A percentile compares a stretch with the other conserved stretches of the same genome.
phyloP scores from a whole-genome alignment of 345 rosid genomes.

The Populus ilicifolia region DNA sequence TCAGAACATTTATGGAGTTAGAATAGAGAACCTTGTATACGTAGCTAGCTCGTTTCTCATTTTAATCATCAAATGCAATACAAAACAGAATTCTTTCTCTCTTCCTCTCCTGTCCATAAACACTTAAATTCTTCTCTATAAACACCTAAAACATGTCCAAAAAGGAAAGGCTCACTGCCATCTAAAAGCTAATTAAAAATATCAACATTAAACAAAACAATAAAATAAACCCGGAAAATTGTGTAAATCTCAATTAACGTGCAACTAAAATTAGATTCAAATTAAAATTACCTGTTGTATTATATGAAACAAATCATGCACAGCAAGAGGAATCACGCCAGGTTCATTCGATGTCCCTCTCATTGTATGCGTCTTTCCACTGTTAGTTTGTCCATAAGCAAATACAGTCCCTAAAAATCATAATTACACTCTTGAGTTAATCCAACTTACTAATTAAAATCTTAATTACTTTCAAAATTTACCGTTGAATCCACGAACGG shows the following conservation, averaged over 20 bases:
- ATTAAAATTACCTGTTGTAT: slow-evolving; percentile 51
- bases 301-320: slow-evolving; percentile 59
- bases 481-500: slow-evolving; percentile 94
- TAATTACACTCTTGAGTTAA: neutral
- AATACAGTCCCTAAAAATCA: slow-evolving; percentile 69
- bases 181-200: no score
- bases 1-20: no score
- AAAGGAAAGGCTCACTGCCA: no score
- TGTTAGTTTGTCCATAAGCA: slow-evolving; percentile 95
- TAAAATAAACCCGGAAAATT: no score
- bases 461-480: neutral
- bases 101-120: no score
- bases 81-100: no score
- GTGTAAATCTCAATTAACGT: neutral
- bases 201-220: neutral
- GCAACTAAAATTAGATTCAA: neutral
- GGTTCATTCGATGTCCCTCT: slow-evolving; percentile 72
- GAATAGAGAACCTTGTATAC: no score
- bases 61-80: no score
- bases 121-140: no score
- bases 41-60: no score
- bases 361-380: slow-evolving; percentile 97
- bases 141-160: no score
- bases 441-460: neutral
- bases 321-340: slow-evolving; percentile 87